phyloP scores from a whole-genome alignment of 2,329 filamentous ascomycete genomes.

The Aspergillus pseudoglaucus region DNA sequence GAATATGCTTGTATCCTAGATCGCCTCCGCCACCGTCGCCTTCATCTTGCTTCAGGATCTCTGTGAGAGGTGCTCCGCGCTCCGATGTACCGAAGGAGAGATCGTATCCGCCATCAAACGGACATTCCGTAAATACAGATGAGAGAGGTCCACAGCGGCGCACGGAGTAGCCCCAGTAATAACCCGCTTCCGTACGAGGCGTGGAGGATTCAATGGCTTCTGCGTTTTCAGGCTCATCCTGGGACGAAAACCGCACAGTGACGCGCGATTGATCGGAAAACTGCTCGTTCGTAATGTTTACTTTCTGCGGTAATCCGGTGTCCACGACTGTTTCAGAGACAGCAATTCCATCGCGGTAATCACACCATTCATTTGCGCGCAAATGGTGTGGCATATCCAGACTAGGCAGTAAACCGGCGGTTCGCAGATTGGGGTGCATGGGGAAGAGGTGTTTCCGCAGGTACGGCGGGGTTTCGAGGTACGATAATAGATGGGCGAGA shows the following conservation, averaged over 20 bases:
- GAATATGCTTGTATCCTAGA: conserved; percentile 55
- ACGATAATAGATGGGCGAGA: conserved; percentile 69
- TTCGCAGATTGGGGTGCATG: conserved; percentile 68
- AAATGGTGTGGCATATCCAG: conserved; percentile 83
- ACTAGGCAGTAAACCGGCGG: conserved; percentile 66
- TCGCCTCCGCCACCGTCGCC: conserved; percentile 11
- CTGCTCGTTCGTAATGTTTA: conserved; percentile 47
- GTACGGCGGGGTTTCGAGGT: conserved; percentile 78
- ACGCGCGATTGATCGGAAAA: conserved; percentile 67
- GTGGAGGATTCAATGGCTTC: conserved; percentile 60
- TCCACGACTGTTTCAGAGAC: conserved; percentile 45
- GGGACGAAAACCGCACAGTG: conserved; percentile 57
- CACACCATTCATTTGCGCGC: conserved; percentile 67
- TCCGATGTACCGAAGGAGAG: conserved; percentile 78
- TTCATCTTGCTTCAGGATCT: conserved; percentile 36
- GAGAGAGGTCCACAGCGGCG: conserved; percentile 62
- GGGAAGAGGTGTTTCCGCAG: conserved; percentile 70
- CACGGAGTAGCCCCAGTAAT: conserved; percentile 79
- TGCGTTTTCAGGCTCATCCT: conserved; percentile 36
- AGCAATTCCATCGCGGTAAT: conserved; percentile 72
- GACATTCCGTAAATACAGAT: conserved; percentile 68
- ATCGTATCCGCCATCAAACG: conserved; percentile 72
- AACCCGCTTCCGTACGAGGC: conserved; percentile 68
- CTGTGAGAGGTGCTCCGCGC: conserved; percentile 51
- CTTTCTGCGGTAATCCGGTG: conserved; percentile 43